Evolutionary conservation across 164 flowering plant species (phyloP).

Genomic region (Kingdonia uniflora): DNA sequence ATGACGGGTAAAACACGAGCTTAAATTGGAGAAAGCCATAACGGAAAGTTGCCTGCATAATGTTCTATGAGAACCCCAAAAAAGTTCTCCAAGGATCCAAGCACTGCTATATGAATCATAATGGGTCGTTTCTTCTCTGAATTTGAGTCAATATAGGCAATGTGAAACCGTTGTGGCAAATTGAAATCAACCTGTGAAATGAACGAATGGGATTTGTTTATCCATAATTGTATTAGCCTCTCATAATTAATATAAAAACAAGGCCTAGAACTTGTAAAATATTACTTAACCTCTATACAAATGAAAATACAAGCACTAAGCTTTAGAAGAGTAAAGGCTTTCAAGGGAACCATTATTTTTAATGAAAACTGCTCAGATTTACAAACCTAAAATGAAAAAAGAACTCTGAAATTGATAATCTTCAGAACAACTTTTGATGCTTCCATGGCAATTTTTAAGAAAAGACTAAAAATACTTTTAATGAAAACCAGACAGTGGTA

Average conservation of each 20-base stretch:
- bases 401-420: too few species aligned
- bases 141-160: conserved; percentile 73
- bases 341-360: too few species aligned
- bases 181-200: conserved; percentile 79
- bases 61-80: conserved; percentile 94
- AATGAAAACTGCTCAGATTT: too few species aligned
- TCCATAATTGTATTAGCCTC: not conserved
- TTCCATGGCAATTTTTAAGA: too few species aligned
- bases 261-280: not conserved
- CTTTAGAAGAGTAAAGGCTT: too few species aligned
- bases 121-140: conserved; percentile 79
- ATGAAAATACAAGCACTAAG: too few species aligned
- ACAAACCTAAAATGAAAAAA: too few species aligned
- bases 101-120: conserved; percentile 95
- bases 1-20: conserved; percentile 83
- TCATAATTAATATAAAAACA: not conserved
- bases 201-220: not conserved
- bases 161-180: conserved; percentile 86
- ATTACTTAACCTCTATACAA: too few species aligned
- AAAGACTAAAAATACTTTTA: too few species aligned
- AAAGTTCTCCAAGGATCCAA: conserved; percentile 91
- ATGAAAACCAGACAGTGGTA: too few species aligned
- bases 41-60: conserved; percentile 91
- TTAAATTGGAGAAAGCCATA: conserved; percentile 95
- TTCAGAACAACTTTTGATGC: too few species aligned